Conservation (phyloP, 495 filamentous ascomycete species). For the Daldinia vernicosa region DNA sequence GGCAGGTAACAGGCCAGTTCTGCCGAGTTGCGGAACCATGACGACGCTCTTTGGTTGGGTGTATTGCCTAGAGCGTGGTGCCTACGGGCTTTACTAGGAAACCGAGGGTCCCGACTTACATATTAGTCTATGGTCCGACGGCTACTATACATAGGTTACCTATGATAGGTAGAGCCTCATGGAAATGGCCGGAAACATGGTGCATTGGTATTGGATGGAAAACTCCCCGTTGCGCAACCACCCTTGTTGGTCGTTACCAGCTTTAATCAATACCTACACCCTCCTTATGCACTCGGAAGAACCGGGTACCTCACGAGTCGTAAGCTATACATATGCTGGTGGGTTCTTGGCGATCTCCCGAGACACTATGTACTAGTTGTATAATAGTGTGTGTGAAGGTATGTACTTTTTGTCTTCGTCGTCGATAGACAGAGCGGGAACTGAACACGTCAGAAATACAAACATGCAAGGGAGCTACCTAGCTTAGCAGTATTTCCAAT, state of each 20-base stretch:
- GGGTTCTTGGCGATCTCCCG: constrained; percentile 32
- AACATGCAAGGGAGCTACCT: constrained; percentile 21
- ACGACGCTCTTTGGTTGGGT: constrained; percentile 20
- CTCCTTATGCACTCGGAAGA: constrained; percentile 17
- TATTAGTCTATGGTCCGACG: constrained; percentile 3
- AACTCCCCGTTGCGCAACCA: constrained; percentile 19
- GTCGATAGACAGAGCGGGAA: not conserved
- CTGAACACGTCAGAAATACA: constrained; percentile 20
- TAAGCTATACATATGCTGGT: not conserved
- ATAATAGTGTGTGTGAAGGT: too few species aligned
- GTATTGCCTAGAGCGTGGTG: constrained; percentile 6
- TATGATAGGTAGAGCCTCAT: constrained; percentile 33
- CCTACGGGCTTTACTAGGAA: constrained; percentile 6
- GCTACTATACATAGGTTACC: too few species aligned
- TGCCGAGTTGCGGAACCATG: constrained; percentile 24
- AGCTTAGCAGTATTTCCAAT: constrained; percentile 9
- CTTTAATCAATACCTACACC: not conserved
- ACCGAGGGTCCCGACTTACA: not conserved
- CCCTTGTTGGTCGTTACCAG: constrained; percentile 19
- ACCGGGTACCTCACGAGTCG: constrained; percentile 12
- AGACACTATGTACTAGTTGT: not conserved
- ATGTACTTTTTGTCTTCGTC: not conserved
- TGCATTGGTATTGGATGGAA: constrained; percentile 20
- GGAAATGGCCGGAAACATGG: constrained; percentile 12
- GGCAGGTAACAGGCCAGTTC: constrained; percentile 18